phyloP scores from a whole-genome alignment of 352 stramenopile species.

The Blastocystis sp. region DNA sequence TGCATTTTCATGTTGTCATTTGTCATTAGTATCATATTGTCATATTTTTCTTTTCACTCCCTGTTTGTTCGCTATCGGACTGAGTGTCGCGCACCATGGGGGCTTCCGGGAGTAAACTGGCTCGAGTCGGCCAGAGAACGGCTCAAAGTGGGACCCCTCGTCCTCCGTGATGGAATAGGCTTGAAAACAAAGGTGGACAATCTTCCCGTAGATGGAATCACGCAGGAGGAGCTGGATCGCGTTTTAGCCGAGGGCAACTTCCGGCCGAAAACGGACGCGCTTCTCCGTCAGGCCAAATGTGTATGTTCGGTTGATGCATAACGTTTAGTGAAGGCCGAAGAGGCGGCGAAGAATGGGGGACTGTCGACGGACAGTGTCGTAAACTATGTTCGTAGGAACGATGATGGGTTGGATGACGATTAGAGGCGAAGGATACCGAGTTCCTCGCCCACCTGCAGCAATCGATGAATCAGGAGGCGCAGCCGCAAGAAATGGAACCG shows the following conservation, averaged over 20 bases:
- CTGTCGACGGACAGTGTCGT: neutral
- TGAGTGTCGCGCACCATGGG: neutral
- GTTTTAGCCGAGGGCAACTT: constrained; percentile 31
- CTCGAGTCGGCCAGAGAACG: neutral
- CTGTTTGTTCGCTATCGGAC: neutral
- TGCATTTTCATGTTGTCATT: neutral
- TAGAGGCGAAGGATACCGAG: constrained; percentile 43
- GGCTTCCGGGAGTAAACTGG: neutral
- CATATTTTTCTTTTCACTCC: neutral
- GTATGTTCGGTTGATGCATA: neutral
- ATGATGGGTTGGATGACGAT: neutral
- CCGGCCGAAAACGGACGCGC: constrained; percentile 46
- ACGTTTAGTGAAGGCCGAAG: constrained; percentile 9
- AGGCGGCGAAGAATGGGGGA: neutral
- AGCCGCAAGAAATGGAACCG: neutral
- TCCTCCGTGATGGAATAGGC: neutral
- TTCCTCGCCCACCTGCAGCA: constrained; percentile 10
- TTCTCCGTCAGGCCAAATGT: constrained; percentile 5
- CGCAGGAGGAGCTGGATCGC: constrained; percentile 15
- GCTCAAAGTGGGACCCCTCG: neutral
- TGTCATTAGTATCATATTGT: neutral
- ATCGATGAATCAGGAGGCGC: neutral
- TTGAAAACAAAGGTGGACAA: constrained; percentile 45
- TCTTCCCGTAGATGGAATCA: constrained; percentile 24
- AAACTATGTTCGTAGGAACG: neutral